Evolutionary conservation across 2,329 filamentous ascomycete genomes (phyloP), one percentile per base, ranked within the genome.

Genomic region (Stagonosporopsis rhizophila): DNA sequence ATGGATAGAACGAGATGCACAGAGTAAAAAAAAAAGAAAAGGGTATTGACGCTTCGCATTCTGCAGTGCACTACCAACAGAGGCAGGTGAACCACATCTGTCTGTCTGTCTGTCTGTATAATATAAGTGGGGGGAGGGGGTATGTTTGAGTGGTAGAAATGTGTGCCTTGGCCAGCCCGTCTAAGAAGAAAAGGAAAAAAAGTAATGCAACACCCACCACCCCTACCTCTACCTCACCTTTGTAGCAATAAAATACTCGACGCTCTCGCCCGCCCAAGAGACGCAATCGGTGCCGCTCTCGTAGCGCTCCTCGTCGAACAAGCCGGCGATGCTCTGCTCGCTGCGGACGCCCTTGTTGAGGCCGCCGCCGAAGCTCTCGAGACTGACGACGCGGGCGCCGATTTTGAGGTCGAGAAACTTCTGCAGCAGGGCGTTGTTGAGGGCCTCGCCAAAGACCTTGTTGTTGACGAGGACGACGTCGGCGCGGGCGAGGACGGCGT

Each of bases 401-500:
- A 90, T 84, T 77, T 97, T 98, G 60, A 98, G 81, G 70, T 99
- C 95, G 58, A 99, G 80, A 70, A 99, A 98, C 80, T 96, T 91
- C 67, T 91, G 87, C 64, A 94, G 86, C 41, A 99, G 82, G 59
- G 87, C 86, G 70, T 91, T 89, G 77, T 98, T 99, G 52, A 97
- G 85, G 66, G 89, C 84, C 14, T 93, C 89, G 6, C 89, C 93
- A 77, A 99, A 99, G 2, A 92, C 95, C 77, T 98, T 93, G 78
- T 99, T 99, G 81, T 99, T 99, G 68, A 98, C 94, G 23, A 99
- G 84, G 17, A 99, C 86, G n/a, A 98, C 93, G 73, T 99, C 95
- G 1, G 95, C 94, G 51, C 88, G 86, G 74, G 89, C 89, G 45
- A 99, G 82, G 7, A 88, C 88, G 22, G 87, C 83, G 57, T 88